Evolutionary conservation across 176 grass and related monocot species (phyloP).

Genomic region (Panicum miliaceum): DNA sequence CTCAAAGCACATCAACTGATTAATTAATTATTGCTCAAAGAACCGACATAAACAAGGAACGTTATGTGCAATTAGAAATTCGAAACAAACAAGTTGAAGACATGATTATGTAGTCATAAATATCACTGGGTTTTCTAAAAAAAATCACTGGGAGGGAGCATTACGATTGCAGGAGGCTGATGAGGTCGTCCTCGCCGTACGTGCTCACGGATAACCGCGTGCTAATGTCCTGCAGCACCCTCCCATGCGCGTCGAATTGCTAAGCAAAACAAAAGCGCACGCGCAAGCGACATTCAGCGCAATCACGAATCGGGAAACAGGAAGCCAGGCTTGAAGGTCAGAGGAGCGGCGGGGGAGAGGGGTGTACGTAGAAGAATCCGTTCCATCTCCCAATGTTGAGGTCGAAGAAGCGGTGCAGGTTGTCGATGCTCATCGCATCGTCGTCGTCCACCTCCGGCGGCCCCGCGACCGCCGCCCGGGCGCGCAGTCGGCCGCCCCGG

Average conservation of each 20-base stretch:
- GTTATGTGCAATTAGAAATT: neutral
- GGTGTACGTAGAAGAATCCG: constrained; percentile 63
- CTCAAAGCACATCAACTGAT: neutral
- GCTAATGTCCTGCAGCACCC: constrained; percentile 64
- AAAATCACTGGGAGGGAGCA: neutral
- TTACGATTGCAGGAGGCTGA: constrained; percentile 95
- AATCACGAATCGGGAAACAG: constrained; percentile 8
- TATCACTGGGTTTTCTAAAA: too few relatives aligned
- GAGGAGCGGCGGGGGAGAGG: neutral
- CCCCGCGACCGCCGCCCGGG: constrained; percentile 48
- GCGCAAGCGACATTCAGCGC: neutral
- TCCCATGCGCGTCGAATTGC: constrained; percentile 92
- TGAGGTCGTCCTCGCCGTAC: constrained; percentile 83
- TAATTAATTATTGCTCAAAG: neutral
- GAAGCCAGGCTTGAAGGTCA: neutral
- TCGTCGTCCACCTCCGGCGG: constrained; percentile 57
- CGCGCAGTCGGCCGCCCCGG: constrained; percentile 8
- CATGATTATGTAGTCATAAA: neutral
- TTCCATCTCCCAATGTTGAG: constrained; percentile 68
- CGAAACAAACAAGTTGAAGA: neutral
- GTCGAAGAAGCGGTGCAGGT: constrained; percentile 71
- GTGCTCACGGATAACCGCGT: constrained; percentile 81
- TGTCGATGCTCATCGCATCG: constrained; percentile 76
- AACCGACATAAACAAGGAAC: neutral
- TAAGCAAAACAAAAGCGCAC: constrained; percentile 25